Evolutionary conservation across 179 eudicot genomes (phyloP).

Genomic region (Sideroxylon spinosum): DNA sequence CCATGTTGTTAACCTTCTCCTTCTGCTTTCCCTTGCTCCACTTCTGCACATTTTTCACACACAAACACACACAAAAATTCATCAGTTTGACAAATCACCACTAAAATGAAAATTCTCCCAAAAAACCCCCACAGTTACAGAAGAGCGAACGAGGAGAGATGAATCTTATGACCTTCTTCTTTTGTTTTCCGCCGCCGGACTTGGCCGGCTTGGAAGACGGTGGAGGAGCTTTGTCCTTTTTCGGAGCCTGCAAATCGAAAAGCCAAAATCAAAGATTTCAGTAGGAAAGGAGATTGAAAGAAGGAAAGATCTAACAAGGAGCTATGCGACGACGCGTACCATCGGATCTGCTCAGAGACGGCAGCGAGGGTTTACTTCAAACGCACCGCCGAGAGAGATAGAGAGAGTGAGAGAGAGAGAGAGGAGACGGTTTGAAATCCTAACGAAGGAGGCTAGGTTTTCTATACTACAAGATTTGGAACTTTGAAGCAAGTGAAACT

Average conservation of each 20-base stretch:
- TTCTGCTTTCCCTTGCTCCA: conserved; percentile 97
- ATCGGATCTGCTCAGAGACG: neutral
- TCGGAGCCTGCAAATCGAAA: conserved; percentile 53
- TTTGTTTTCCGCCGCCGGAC: conserved; percentile 89
- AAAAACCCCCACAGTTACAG: neutral
- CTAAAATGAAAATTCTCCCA: neutral
- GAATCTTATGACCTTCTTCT: conserved; percentile 60
- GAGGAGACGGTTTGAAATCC: neutral
- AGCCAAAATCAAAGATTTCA: neutral
- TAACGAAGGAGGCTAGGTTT: no score
- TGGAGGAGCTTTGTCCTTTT: conserved; percentile 74
- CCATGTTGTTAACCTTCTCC: conserved; percentile 97
- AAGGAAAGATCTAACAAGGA: no score
- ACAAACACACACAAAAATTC: neutral
- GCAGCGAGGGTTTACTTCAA: no score
- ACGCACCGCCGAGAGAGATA: neutral
- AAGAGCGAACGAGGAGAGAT: neutral
- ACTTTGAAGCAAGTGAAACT: no score
- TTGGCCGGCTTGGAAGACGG: conserved; percentile 89
- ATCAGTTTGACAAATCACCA: conserved; percentile 4
- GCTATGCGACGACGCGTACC: neutral
- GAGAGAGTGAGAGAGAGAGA: neutral
- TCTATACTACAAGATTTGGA: no score
- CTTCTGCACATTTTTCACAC: conserved; percentile 40
- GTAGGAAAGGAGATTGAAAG: neutral